A percentile compares a stretch with the other conserved stretches of the same genome.
Conservation (phyloP, 257 asterid genomes). For the Hygrophila difformis region DNA sequence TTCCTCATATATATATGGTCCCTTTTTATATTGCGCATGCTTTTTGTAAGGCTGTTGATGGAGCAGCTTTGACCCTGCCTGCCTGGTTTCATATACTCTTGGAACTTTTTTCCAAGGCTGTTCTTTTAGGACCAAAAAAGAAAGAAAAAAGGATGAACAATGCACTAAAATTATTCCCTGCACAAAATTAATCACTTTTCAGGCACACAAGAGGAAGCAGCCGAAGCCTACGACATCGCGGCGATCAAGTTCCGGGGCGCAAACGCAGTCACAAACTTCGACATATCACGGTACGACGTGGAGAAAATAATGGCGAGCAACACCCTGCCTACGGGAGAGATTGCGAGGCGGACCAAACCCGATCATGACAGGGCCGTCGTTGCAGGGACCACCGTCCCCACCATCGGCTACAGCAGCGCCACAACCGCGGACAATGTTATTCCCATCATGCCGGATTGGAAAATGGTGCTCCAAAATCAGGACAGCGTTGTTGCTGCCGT, state of each 20-base stretch:
- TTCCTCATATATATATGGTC: too few species aligned
- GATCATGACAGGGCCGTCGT: too few species aligned
- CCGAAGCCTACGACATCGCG: conserved; percentile 63
- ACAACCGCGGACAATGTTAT: too few species aligned
- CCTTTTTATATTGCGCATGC: too few species aligned
- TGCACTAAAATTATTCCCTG: too few species aligned
- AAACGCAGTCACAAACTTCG: conserved; percentile 56
- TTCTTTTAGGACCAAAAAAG: too few species aligned
- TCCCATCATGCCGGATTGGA: conserved; percentile 25
- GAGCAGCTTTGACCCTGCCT: conserved; percentile 28
- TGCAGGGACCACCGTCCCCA: too few species aligned
- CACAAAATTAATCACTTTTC: too few species aligned
- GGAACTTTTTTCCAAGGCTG: conserved; percentile 27
- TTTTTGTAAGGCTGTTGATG: conserved; percentile 30
- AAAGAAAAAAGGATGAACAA: too few species aligned
- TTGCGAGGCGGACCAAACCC: conserved; percentile 51
- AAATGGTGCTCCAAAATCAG: conserved; percentile 22
- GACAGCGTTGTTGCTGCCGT: conserved; percentile 13
- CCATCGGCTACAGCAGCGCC: conserved; percentile 6
- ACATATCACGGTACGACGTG: conserved; percentile 45
- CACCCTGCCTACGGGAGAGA: conserved; percentile 47
- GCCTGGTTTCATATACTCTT: conserved; percentile 18
- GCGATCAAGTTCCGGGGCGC: conserved; percentile 56
- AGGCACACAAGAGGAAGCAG: conserved; percentile 74
- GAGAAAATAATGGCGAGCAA: conserved; percentile 51